Conservation (phyloP, 1,284 basidiomycete species). For the Heterobasidion annosum region DNA sequence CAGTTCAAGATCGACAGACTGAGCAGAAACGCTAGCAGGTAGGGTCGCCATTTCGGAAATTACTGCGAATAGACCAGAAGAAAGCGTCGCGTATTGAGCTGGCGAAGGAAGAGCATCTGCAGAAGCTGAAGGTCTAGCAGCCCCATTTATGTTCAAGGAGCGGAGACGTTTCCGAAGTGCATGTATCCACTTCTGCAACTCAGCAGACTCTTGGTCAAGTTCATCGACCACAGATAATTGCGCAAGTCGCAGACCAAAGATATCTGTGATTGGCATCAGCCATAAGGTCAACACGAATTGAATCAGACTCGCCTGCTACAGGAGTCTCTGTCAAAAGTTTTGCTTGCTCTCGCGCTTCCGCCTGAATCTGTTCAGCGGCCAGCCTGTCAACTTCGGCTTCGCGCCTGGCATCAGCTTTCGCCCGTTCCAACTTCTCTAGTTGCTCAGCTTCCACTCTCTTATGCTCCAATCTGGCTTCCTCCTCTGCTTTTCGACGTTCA, state of each 20-base stretch:
- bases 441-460: not conserved
- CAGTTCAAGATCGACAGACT: conserved; percentile 43
- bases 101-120: conserved; percentile 44
- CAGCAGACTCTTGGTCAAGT: conserved; percentile 15
- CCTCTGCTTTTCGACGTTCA: not conserved
- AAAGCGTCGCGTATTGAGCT: conserved; percentile 35
- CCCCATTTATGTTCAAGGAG: conserved; percentile 49
- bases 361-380: not conserved
- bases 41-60: conserved; percentile 36
- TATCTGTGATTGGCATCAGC: conserved; percentile 30
- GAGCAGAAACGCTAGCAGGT: conserved; percentile 29
- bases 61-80: conserved; percentile 36
- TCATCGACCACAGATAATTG: conserved; percentile 20
- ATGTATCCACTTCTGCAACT: conserved; percentile 20
- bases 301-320: not conserved
- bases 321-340: not conserved
- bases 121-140: conserved; percentile 33
- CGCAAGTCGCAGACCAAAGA: conserved; percentile 40
- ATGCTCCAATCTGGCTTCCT: conserved; percentile 7
- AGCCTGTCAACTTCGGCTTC: not conserved
- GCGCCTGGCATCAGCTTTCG: conserved; percentile 7
- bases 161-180: conserved; percentile 48
- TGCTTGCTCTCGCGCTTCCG: not conserved
- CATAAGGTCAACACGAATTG: too few relatives aligned
- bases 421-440: not conserved